A percentile compares a stretch with the other conserved stretches of the same genome.
Evolutionary conservation across 2,329 filamentous ascomycete genomes (phyloP).

Genomic region (Tolypocladium capitatum): DNA sequence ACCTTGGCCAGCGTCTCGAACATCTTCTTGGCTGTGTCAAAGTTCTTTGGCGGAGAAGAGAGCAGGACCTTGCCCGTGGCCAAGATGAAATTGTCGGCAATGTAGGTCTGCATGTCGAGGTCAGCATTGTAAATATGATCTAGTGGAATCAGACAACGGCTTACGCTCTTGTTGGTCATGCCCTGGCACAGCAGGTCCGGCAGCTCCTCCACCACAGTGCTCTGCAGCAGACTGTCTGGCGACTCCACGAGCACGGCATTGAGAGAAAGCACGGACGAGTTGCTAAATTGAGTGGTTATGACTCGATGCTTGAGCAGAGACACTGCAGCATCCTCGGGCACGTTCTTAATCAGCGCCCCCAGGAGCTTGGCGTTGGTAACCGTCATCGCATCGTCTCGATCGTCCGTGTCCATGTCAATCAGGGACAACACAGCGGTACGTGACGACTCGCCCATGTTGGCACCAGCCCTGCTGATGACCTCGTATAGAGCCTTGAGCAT

Average conservation of each 20-base stretch:
- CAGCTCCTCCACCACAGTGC: constrained; percentile 57
- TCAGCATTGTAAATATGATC: neutral
- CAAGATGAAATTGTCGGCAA: constrained; percentile 78
- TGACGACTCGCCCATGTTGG: constrained; percentile 88
- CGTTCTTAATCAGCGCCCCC: constrained; percentile 77
- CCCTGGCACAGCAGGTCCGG: constrained; percentile 68
- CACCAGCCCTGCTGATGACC: constrained; percentile 86
- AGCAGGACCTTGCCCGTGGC: constrained; percentile 87
- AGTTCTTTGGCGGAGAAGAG: constrained; percentile 51
- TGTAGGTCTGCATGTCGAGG: constrained; percentile 45
- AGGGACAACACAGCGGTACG: constrained; percentile 73
- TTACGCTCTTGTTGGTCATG: constrained; percentile 62
- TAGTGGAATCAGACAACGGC: constrained; percentile 16
- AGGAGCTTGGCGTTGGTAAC: constrained; percentile 86
- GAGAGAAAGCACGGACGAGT: constrained; percentile 69
- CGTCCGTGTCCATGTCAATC: constrained; percentile 74
- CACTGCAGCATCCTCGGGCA: constrained; percentile 57
- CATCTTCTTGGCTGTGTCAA: constrained; percentile 65
- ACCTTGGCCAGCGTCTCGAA: constrained; percentile 65
- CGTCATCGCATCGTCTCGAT: constrained; percentile 62
- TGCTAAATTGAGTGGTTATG: constrained; percentile 61
- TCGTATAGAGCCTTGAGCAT: constrained; percentile 97
- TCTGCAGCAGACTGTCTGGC: constrained; percentile 52
- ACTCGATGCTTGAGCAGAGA: constrained; percentile 55
- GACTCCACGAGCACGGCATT: constrained; percentile 83